Conservation (phyloP, 2,329 filamentous ascomycete species). For the Ceratocystis papillata region DNA sequence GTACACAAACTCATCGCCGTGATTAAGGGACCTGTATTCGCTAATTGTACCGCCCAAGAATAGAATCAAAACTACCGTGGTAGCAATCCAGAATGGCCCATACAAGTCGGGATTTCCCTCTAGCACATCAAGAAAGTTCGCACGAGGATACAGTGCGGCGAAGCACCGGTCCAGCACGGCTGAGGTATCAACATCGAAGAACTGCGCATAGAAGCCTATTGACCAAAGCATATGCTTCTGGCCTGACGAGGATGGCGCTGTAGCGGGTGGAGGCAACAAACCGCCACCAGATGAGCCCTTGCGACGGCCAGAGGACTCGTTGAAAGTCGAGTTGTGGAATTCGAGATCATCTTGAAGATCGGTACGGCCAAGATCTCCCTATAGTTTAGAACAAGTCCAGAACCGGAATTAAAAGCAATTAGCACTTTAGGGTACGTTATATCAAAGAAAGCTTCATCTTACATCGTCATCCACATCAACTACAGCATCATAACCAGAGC, state of each 20-base stretch:
- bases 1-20: conserved; percentile 70
- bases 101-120: conserved; percentile 96
- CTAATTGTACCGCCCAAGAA: conserved; percentile 94
- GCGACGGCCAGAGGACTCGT: conserved; percentile 44
- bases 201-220: conserved; percentile 88
- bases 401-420: conserved; percentile 18
- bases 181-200: conserved; percentile 94
- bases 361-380: conserved; percentile 96
- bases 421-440: conserved; percentile 23
- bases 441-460: conserved; percentile 27
- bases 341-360: conserved; percentile 98
- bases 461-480: conserved; percentile 97
- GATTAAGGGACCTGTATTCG: conserved; percentile 64
- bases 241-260: conserved; percentile 37
- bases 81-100: conserved; percentile 97
- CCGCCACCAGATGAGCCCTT: conserved; percentile 33
- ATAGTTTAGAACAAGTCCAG: neutral
- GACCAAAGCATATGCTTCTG: conserved; percentile 88
- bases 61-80: conserved; percentile 88
- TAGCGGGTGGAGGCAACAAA: conserved; percentile 47
- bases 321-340: conserved; percentile 89
- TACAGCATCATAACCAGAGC: conserved; percentile 90
- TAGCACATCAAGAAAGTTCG: conserved; percentile 92
- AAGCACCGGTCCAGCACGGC: conserved; percentile 80
- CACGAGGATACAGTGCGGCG: conserved; percentile 78